Base-by-base conservation (phyloP, 1,284 basidiomycete genomes). In the Vanrija humicola region DNA sequence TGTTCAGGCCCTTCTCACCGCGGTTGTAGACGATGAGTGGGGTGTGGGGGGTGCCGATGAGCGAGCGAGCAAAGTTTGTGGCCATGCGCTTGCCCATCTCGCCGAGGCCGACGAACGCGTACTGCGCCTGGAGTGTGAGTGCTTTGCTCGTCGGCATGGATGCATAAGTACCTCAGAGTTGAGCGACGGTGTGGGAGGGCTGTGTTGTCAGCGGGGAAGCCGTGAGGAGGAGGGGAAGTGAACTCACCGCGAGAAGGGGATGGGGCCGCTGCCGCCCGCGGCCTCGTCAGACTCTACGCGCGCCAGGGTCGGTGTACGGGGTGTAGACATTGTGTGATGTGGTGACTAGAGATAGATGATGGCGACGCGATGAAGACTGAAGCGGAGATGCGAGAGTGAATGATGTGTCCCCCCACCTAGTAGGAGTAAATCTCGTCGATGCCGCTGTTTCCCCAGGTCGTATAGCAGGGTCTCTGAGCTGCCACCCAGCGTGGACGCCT, bases 11-110 rank as follows among this genome's bases (percentile, higher is more conserved):
- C 12, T 70, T 65, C 12, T 63, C 47, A 15, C 68, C 66, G 26
- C 76, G 62, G 64, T 78, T 78, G 64, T 68, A 78, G 16, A 78
- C 72, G 15, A 74, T 59, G 43, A 78, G 62, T 6, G 76, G 73
- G 1, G 74, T 68, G 67, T 73, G 50, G 34, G 55, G 54, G 7
- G 59, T 38, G 9, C 48, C 43, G 9, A 53, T 46, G 15, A 66
- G 55, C 38, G 62, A 49, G 46, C 62, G 66, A 23, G 77, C 77
- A 21, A 78, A 55, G 64, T 77, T 78, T 34, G 67, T 61, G 5
- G 76, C 75, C 67, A 74, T 75, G 39, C 70, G 58, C 54, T 64
- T 67, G n/a, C 73, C 74, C 72, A 78, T 78, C 48, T 70, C 73
- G 8, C 77, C 77, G 28, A 78, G 63, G 29, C 77, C 77, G 50